A percentile compares a stretch with the other conserved stretches of the same genome.
Evolutionary conservation across 1,139 yeast species (phyloP).

Genomic region (Blastobotrys niveus): DNA sequence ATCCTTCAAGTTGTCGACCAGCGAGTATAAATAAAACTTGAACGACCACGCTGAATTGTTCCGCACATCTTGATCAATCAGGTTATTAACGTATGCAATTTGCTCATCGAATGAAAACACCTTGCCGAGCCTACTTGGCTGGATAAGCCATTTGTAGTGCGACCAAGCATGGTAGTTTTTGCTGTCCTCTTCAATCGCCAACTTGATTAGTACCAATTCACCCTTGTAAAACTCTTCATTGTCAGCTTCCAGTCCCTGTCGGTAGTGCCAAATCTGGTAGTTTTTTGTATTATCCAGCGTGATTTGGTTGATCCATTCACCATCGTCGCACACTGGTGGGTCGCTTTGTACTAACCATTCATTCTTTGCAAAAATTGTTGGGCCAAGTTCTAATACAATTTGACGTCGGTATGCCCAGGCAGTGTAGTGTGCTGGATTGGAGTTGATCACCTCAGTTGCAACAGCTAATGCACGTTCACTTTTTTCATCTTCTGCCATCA

Average conservation of each 20-base stretch:
- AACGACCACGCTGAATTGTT: constrained; percentile 96
- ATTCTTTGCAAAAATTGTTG: constrained; percentile 28
- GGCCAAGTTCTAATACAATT: constrained; percentile 41
- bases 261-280: constrained; percentile 94
- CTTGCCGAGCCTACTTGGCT: constrained; percentile 39
- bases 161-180: constrained; percentile 98
- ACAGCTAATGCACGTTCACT: constrained; percentile 66
- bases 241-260: constrained; percentile 42
- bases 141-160: constrained; percentile 74
- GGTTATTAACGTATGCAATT: constrained; percentile 44
- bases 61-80: constrained; percentile 59
- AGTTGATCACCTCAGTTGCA: constrained; percentile 55
- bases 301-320: constrained; percentile 68
- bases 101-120: constrained; percentile 39
- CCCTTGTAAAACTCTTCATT: constrained; percentile 34
- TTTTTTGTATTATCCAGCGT: constrained; percentile 79
- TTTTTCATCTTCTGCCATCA: constrained; percentile 56
- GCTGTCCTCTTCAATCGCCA: constrained; percentile 69
- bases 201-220: constrained; percentile 58
- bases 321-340: constrained; percentile 27
- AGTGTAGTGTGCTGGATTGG: constrained; percentile 87
- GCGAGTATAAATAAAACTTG: constrained; percentile 51
- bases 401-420: constrained; percentile 76
- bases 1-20: constrained; percentile 16
- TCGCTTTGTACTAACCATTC: constrained; percentile 37